Base-by-base conservation (phyloP, 179 eudicot genomes). In the Beta lomatogona region DNA sequence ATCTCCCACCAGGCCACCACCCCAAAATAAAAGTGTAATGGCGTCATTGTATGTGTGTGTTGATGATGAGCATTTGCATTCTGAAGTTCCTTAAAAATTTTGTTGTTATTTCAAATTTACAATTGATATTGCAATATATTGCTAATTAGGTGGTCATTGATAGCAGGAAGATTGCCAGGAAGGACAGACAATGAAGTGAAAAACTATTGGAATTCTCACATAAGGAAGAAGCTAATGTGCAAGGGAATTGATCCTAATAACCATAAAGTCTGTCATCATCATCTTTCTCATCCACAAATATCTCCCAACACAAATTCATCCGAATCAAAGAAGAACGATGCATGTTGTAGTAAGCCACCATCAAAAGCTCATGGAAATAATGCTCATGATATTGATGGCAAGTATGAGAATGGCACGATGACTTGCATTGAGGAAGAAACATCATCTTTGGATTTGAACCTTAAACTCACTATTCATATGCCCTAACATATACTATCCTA, bases 121-220 rank as follows among this genome's bases (percentile, higher is more conserved):
- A 36, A 36, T 36, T 48, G 9, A 48, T 48, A 48, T 48, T 48
- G 52, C 52, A 48, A 48, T 48, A 9, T 82, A 36, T 28, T 61
- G 72, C 44, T 15, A 48, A n/a, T 4, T 75, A 86, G 89, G 85
- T 86, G 89, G 89, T 81, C 89, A n/a, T 66, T 86, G 68, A 83
- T 86, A 46, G 86, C 86, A 9, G 86, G 86, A 76, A 84, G 89
- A 28, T 71, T 86, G 22, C 86, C 89, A 16, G 86, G 89, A 41
- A 78, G 89, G 25, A 86, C 86, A 12, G 86, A 86, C 28, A 82
- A 84, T 45, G 83, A 86, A 79, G 86, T 86, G 67, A 82, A 83
- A 25, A 84, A 86, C 76, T 84, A 83, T 28, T 86, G 89, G 89
- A 81, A 86, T 52, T 70, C 79, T 60, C 84, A 79, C 75, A 18